Evolutionary conservation across 345 rosid species (phyloP).

Genomic region (Erucastrum elatum): DNA sequence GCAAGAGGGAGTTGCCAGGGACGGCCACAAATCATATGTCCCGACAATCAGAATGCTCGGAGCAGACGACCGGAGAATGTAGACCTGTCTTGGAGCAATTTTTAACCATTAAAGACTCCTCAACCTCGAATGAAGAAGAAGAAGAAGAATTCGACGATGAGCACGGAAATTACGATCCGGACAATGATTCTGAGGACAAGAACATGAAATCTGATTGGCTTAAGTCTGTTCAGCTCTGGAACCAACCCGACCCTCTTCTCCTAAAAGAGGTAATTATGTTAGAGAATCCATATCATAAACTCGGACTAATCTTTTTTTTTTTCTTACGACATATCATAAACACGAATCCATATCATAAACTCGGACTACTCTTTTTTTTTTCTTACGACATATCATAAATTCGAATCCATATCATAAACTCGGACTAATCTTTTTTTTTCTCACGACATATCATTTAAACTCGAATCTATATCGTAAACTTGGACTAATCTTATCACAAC

Average conservation of each 20-base stretch:
- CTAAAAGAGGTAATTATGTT: slow-evolving; percentile 50
- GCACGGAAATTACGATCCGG: slow-evolving; percentile 33
- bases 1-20: slow-evolving; percentile 69
- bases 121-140: slow-evolving; percentile 38
- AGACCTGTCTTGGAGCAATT: slow-evolving; percentile 78
- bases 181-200: slow-evolving; percentile 43
- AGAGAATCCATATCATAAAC: not conserved
- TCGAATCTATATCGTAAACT: not conserved
- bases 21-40: slow-evolving; percentile 53
- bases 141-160: slow-evolving; percentile 48
- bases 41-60: slow-evolving; percentile 80
- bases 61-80: slow-evolving; percentile 73
- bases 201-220: slow-evolving; percentile 92
- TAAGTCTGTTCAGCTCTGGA: slow-evolving; percentile 94
- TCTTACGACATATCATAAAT: not conserved
- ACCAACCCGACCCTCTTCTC: slow-evolving; percentile 61
- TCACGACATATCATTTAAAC: too few species aligned
- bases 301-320: not conserved
- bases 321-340: not conserved
- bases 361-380: not conserved
- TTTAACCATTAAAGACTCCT: slow-evolving; percentile 57
- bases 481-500: not conserved
- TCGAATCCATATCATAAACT: not conserved
- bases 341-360: not conserved
- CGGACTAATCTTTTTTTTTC: not conserved